Conservation (phyloP, 805 yeast genomes). For the Suhomyces sp. region DNA sequence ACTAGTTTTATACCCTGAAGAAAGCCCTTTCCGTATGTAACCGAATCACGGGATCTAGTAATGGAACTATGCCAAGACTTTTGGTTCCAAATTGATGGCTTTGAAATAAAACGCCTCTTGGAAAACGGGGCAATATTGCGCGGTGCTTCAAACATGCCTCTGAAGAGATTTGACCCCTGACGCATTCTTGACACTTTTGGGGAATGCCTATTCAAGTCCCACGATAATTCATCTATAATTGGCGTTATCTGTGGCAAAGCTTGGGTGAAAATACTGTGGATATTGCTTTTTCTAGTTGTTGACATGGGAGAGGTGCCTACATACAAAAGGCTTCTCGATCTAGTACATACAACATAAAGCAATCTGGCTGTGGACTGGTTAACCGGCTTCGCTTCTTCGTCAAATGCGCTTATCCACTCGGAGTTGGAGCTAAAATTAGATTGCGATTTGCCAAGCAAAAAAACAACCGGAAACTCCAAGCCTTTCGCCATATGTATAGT, state of each 20-base stretch:
- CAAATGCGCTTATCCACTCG: slow-evolving; percentile 3
- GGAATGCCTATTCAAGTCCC: neutral
- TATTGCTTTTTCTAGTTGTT: neutral
- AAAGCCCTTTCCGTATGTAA: neutral
- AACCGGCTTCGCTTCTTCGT: neutral
- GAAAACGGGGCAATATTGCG: neutral
- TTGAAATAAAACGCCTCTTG: neutral
- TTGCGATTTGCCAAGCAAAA: slow-evolving; percentile 29
- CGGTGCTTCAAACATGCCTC: neutral
- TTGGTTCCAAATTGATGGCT: neutral
- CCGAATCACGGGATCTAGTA: neutral
- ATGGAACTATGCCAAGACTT: neutral
- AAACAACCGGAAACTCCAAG: slow-evolving; percentile 67
- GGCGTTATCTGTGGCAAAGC: neutral
- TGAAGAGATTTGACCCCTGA: neutral
- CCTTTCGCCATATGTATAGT: slow-evolving; percentile 79
- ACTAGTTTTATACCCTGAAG: neutral
- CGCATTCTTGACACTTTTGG: neutral
- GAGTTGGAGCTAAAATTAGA: slow-evolving; percentile 1
- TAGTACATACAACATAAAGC: slow-evolving; percentile 63
- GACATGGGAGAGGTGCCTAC: slow-evolving; percentile 14
- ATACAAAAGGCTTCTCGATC: slow-evolving; percentile 53
- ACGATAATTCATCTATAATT: neutral
- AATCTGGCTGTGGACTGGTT: slow-evolving; percentile 38
- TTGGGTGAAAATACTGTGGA: neutral